Conservation (phyloP, 1,284 basidiomycete species). For the Athelia sp. region DNA sequence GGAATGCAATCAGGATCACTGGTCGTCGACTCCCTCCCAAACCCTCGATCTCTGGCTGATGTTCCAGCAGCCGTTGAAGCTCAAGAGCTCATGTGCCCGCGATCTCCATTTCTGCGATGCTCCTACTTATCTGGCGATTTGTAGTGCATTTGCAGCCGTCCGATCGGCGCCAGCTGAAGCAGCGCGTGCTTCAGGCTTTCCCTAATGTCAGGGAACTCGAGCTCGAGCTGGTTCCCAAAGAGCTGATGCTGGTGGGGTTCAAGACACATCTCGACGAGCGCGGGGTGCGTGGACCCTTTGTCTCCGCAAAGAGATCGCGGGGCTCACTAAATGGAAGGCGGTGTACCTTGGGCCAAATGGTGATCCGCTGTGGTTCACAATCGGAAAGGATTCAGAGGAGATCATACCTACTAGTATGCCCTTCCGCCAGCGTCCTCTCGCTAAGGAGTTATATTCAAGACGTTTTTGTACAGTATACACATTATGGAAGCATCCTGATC, state of each 20-base stretch:
- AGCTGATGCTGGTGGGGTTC: constrained; percentile 61
- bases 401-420: constrained; percentile 62
- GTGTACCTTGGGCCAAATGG: constrained; percentile 63
- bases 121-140: too few relatives aligned
- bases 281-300: constrained; percentile 43
- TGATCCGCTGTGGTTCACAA: constrained; percentile 79
- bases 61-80: too few relatives aligned
- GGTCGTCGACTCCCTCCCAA: too few relatives aligned
- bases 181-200: constrained; percentile 47
- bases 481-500: constrained; percentile 62
- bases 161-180: constrained; percentile 63
- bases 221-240: constrained; percentile 64
- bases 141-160: too few relatives aligned
- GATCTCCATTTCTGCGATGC: too few relatives aligned
- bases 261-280: constrained; percentile 54
- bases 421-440: not conserved
- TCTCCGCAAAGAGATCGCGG: constrained; percentile 1
- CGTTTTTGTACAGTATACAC: constrained; percentile 74
- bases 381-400: constrained; percentile 62
- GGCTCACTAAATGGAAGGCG: constrained; percentile 30
- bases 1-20: too few relatives aligned
- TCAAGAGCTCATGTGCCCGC: too few relatives aligned
- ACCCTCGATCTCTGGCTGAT: too few relatives aligned
- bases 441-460: too few relatives aligned
- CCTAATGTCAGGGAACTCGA: constrained; percentile 47